phyloP scores from a whole-genome alignment of 2,329 filamentous ascomycete genomes.

The Hymenoscyphus fructigenus region DNA sequence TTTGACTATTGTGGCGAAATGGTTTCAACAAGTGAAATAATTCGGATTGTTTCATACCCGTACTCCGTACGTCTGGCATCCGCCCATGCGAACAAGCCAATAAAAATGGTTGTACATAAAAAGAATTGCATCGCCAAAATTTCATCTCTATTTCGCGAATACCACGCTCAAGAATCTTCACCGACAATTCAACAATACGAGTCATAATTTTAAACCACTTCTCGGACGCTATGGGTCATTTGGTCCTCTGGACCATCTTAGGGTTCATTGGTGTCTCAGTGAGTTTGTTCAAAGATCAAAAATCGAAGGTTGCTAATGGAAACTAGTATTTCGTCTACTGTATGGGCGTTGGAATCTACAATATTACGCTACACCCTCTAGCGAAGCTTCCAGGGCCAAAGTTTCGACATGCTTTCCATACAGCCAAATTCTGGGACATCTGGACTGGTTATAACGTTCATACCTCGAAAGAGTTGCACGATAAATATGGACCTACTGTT shows the following conservation, averaged over 20 bases:
- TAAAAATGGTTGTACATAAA: no score
- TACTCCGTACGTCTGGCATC: no score
- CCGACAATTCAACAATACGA: no score
- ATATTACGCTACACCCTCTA: conserved; percentile 32
- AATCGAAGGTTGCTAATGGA: not conserved
- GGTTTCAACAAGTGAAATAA: no score
- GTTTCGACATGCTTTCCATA: conserved; percentile 8
- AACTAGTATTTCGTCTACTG: not conserved
- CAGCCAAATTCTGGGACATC: not conserved
- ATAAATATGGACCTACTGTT: conserved; percentile 16
- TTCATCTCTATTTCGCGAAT: no score
- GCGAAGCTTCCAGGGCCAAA: conserved; percentile 36
- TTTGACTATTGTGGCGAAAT: no score
- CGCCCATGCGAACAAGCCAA: no score
- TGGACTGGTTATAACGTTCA: not conserved
- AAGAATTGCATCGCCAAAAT: not conserved
- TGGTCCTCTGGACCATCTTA: not conserved
- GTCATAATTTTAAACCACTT: not conserved
- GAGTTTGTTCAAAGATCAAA: not conserved
- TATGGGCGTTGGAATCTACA: conserved; percentile 20
- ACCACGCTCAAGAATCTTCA: no score
- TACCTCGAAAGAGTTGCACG: conserved; percentile 12
- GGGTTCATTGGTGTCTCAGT: not conserved
- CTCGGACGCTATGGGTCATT: not conserved
- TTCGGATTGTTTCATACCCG: no score